Evolutionary conservation across 164 flowering plant species (phyloP).

Genomic region (Macadamia tetraphylla): DNA sequence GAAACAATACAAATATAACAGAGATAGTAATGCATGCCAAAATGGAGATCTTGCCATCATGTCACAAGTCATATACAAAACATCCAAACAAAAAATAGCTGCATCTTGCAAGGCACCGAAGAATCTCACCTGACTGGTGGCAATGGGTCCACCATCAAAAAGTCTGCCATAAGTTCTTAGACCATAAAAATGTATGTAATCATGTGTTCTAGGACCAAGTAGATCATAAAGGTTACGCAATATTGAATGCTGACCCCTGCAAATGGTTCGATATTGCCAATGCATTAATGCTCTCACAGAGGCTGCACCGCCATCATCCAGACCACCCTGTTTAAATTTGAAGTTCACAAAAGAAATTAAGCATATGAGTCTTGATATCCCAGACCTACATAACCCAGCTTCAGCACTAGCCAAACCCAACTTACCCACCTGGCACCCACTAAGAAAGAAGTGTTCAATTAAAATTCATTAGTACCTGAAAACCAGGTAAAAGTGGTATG

Average conservation of each 20-base stretch:
- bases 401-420: no score
- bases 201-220: conserved; percentile 74
- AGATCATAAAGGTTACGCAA: conserved; percentile 73
- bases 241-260: conserved; percentile 79
- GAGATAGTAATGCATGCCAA: no score
- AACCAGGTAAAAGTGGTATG: conserved; percentile 93
- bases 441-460: background rate
- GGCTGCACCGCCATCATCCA: conserved; percentile 98
- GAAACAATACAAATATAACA: background rate
- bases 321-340: conserved; percentile 63
- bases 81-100: background rate
- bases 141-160: conserved; percentile 75
- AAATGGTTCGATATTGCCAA: conserved; percentile 97
- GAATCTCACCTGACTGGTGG: conserved; percentile 68
- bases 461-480: conserved; percentile 57
- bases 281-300: conserved; percentile 98
- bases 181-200: conserved; percentile 94
- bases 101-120: conserved; percentile 11
- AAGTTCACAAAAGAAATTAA: conserved; percentile 1
- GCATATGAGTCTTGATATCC: no score
- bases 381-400: background rate
- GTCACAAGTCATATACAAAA: background rate
- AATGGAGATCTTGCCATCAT: no score
- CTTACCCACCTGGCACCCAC: no score
- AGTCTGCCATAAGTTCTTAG: conserved; percentile 85